Base-by-base conservation (phyloP, 495 filamentous ascomycete genomes). In the Neurospora cerealis region DNA sequence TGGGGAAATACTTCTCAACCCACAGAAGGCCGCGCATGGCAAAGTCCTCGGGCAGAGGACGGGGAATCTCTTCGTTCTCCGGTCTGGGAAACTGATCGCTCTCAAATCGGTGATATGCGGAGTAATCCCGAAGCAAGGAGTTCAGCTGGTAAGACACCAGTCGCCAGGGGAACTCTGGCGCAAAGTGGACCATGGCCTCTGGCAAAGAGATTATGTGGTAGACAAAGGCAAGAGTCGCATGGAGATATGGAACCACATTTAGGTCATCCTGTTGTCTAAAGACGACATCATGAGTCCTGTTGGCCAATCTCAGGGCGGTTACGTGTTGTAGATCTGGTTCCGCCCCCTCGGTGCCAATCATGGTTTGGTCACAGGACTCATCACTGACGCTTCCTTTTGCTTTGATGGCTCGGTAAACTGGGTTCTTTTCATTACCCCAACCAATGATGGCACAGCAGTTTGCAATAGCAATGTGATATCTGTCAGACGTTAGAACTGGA, bases 21-120 rank as follows among this genome's bases (percentile, higher is more conserved):
- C 91, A 97, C 4, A 90, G 78, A 24, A 95, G 87, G 0, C 95
- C 96, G 6, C 91, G 88, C 72, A 97, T 89, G 0, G 90, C 84
- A 74, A 89, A 97, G 75, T 99, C 96, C 75, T 98, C 96, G 0
- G 93, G 90, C 0, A 97, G 79, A 5, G 93, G 93, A n/a, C 87
- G 83, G 77, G 83, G 9, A 71, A 72, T 69, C 17, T 78, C 78
- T 32, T 83, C 86, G 54, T 89, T 86, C 3, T 89, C 84, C 7
- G 85, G 78, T 66, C 78, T 74, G 0, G 88, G 90, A 69, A 93
- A 91, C 0, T 76, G 75, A 42, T 85, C 78, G 38, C 78, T 77
- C 69, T 89, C 87, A 40, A 91, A 83, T 1, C 85, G 85, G 15
- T 79, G 74, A 69, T 84, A 82, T 17, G 78, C 80, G 19, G 85